Evolutionary conservation across 2,329 filamentous ascomycete species (phyloP).

Genomic region (Bipolaris sorokiniana): DNA sequence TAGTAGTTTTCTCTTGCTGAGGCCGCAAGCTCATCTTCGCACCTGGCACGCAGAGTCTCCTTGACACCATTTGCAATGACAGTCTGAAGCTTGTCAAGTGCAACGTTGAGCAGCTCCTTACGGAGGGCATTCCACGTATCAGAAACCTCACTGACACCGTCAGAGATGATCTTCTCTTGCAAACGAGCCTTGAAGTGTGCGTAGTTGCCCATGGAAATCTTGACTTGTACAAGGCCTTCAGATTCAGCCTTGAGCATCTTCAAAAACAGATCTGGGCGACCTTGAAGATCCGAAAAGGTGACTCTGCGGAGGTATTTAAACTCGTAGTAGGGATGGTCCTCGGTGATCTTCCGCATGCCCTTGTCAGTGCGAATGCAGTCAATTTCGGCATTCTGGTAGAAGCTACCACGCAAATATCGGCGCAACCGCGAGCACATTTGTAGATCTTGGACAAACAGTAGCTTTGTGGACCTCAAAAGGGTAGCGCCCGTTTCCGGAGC

Average conservation of each 20-base stretch:
- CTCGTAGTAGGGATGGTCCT: constrained; percentile 95
- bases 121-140: constrained; percentile 94
- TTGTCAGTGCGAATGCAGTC: constrained; percentile 93
- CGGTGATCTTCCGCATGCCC: constrained; percentile 89
- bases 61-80: constrained; percentile 92
- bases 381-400: constrained; percentile 82
- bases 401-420: constrained; percentile 81
- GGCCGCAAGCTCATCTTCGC: constrained; percentile 89
- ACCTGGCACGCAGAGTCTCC: constrained; percentile 87
- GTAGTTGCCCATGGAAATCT: constrained; percentile 76
- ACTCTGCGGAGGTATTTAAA: constrained; percentile 96
- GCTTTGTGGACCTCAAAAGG: constrained; percentile 78
- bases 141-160: constrained; percentile 93
- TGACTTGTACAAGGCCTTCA: constrained; percentile 88
- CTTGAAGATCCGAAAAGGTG: constrained; percentile 79
- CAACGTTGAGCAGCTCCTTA: constrained; percentile 80
- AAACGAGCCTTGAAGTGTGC: constrained; percentile 78
- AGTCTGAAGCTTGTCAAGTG: constrained; percentile 79
- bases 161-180: constrained; percentile 84
- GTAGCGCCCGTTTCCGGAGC: constrained; percentile 67
- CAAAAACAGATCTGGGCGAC: constrained; percentile 85
- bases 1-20: constrained; percentile 88
- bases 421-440: constrained; percentile 87
- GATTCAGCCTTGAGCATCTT: constrained; percentile 98
- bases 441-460: constrained; percentile 91